Percentiles rank a stretch among this genome's conserved stretches.
phyloP scores from a whole-genome alignment of 1,284 basidiomycete genomes.

The Puccinia brachypodii region DNA sequence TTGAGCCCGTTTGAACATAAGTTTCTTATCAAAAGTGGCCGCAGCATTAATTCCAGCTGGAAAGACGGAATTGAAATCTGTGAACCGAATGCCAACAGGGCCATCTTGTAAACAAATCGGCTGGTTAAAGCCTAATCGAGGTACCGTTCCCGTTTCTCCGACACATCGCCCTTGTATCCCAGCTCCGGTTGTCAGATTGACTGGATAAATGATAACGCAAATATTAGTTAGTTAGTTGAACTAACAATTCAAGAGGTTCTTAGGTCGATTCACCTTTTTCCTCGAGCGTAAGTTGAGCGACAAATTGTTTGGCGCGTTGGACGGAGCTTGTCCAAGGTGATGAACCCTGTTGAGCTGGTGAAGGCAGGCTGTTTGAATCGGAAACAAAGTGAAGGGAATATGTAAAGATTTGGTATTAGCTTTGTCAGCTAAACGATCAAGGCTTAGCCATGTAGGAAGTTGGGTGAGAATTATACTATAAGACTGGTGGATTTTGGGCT shows the following conservation, averaged over 20 bases:
- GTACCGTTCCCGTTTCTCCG: conserved; percentile 49
- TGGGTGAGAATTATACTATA: neutral
- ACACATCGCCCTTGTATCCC: conserved; percentile 30
- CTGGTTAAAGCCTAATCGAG: conserved; percentile 52
- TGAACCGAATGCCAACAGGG: conserved; percentile 54
- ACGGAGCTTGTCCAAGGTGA: conserved; percentile 22
- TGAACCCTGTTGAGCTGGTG: conserved; percentile 26
- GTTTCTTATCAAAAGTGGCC: conserved; percentile 54
- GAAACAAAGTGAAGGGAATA: neutral
- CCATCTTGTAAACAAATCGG: conserved; percentile 55
- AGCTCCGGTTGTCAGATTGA: conserved; percentile 45
- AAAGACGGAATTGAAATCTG: conserved; percentile 54
- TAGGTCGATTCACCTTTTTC: conserved; percentile 41
- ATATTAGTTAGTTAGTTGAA: too few relatives aligned
- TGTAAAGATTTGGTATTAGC: neutral
- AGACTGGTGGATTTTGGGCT: neutral
- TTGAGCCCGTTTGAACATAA: conserved; percentile 53
- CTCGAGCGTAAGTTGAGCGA: conserved; percentile 40
- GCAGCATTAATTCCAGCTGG: conserved; percentile 55
- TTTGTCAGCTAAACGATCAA: neutral
- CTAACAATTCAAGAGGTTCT: neutral
- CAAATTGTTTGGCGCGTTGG: conserved; percentile 34
- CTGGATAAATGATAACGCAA: too few relatives aligned
- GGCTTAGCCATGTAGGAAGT: neutral
- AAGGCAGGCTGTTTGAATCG: conserved; percentile 10